Evolutionary conservation across 495 filamentous ascomycete species (phyloP), one percentile per base, ranked within the genome.

Genomic region (Daldinia concentrica): DNA sequence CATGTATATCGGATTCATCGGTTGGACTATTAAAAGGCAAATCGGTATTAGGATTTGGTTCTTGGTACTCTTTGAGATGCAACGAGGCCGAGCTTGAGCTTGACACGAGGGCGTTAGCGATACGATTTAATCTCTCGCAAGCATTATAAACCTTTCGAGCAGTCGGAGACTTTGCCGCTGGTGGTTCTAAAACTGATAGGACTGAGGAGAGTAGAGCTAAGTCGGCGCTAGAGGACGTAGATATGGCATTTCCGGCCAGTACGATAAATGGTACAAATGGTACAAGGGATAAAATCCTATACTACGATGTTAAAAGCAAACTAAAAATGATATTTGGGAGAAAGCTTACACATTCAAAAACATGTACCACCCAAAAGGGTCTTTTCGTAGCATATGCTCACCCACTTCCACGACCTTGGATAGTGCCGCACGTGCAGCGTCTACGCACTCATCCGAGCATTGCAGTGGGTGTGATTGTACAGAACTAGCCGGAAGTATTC

Each of bases 251-350:
- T 80, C 89, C 90, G 76, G 91, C 90, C 6, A 92, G 77, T 4
- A 91, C 86, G 48, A 90, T 89, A 72, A 90, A 88, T 0, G 89
- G 89, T n/a, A 87, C 85, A 64, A 92, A 90, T 5, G 89, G 90
- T 8, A 86, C 82, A 58, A 88, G 81, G 34, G 59, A 73, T 14
- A 75, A 8, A 27, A 68, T 58, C 12, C 73, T 75, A 32, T 58
- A 15, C 6, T 26, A 14, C 14, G 2, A 8, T 19, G 55, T 73
- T 32, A 73, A 30, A 22, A 4, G 9, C n/a, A 37, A n/a, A 36
- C 1, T n/a, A n/a, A n/a, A n/a, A 29, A 39, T 24, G 7, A 30
- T 12, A 3, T 4, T 15, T 48, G n/a, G 32, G 2, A 1, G 19
- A 1, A 0, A 27, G 64, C 73, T 51, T 65, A 75, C 73, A 64